Evolutionary conservation across 2,329 filamentous ascomycete genomes (phyloP).

Genomic region (Botryotinia calthae): DNA sequence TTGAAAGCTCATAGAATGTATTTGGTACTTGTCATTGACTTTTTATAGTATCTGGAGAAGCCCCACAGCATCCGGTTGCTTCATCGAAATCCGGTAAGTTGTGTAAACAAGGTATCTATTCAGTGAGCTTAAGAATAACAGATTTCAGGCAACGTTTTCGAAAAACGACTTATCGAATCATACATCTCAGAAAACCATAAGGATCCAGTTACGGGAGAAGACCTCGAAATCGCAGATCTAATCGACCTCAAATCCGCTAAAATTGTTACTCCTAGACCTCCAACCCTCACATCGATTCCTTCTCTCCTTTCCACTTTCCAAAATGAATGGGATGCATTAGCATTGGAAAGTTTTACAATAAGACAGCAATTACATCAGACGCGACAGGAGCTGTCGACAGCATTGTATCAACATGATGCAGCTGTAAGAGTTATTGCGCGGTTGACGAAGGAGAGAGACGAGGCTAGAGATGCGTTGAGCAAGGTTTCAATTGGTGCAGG

Average conservation of each 20-base stretch:
- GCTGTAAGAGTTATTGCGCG: constrained; percentile 93
- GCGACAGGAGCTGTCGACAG: constrained; percentile 87
- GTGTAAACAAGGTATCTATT: constrained; percentile 23
- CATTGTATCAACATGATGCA: constrained; percentile 95
- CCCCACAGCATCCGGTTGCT: constrained; percentile 89
- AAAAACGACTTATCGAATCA: constrained; percentile 91
- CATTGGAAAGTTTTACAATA: constrained; percentile 86
- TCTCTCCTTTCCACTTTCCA: constrained; percentile 92
- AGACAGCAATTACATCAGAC: constrained; percentile 87
- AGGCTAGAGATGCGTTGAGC: constrained; percentile 84
- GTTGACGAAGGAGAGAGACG: constrained; percentile 85
- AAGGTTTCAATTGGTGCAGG: constrained; percentile 72
- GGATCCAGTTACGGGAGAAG: constrained; percentile 85
- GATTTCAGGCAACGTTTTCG: constrained; percentile 75
- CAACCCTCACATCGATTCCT: constrained; percentile 92
- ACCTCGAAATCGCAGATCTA: constrained; percentile 79
- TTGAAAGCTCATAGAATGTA: neutral
- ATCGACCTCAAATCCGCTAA: constrained; percentile 81
- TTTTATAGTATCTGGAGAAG: constrained; percentile 82
- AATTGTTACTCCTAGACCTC: constrained; percentile 83
- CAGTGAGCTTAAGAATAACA: constrained; percentile 27
- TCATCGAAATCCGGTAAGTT: constrained; percentile 87
- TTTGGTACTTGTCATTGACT: constrained; percentile 31
- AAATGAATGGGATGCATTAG: constrained; percentile 95
- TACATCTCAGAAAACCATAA: constrained; percentile 92